phyloP scores from a whole-genome alignment of 352 stramenopile species.

The Phytopythium mirpurense region DNA sequence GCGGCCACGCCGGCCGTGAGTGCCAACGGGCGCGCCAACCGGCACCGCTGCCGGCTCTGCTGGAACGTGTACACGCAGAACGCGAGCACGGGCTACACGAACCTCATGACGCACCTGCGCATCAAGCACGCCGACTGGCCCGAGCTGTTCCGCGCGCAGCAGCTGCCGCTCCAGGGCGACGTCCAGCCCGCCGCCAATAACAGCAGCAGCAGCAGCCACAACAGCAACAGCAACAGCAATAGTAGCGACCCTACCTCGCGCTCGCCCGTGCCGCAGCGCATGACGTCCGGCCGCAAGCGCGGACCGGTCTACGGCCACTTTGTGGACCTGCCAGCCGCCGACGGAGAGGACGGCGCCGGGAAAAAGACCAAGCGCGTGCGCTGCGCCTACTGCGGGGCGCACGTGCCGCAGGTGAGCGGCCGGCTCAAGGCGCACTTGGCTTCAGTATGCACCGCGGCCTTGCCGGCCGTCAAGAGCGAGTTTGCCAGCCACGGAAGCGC shows the following conservation, averaged over 20 bases:
- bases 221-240: conserved; percentile 4
- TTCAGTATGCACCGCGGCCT: conserved; percentile 12
- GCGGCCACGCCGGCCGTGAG: neutral
- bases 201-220: neutral
- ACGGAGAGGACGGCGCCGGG: neutral
- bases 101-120: conserved; percentile 32
- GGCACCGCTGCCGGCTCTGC: conserved; percentile 29
- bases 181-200: too few relatives aligned
- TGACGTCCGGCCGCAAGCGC: conserved; percentile 21
- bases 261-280: conserved; percentile 6
- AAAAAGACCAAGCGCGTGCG: conserved; percentile 23
- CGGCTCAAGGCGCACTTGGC: conserved; percentile 25
- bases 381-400: conserved; percentile 22
- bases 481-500: too few relatives aligned
- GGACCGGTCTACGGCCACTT: conserved; percentile 32
- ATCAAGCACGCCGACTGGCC: conserved; percentile 29
- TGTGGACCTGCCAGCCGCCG: conserved; percentile 14
- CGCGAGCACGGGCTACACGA: conserved; percentile 29
- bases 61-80: conserved; percentile 26
- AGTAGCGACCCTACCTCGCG: conserved; percentile 23
- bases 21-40: conserved; percentile 14
- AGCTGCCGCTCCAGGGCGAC: neutral
- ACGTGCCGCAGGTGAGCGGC: conserved; percentile 23
- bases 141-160: conserved; percentile 14
- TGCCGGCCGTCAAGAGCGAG: conserved; percentile 13